Percentiles rank a stretch among this genome's conserved stretches.
These are phyloP conservation scores for Phellopilus nigrolimitatus DNA, from an alignment of 1,284 basidiomycete genomes.

Conservation along the genomic window DNA sequence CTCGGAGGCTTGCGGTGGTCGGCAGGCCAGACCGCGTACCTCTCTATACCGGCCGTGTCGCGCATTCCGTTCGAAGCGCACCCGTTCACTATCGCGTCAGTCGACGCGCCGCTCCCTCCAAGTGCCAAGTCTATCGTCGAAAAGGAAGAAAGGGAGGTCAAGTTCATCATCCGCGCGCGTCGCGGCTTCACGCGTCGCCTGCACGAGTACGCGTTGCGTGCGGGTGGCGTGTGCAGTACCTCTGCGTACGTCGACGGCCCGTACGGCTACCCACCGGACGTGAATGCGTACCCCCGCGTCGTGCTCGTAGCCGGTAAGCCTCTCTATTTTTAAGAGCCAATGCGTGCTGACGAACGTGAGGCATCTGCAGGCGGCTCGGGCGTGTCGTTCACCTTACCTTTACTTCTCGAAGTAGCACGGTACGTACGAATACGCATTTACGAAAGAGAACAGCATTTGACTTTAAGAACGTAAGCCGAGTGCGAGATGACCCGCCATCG, in stretches of 20 bases:
- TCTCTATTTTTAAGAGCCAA: too few relatives aligned
- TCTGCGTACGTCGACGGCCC: constrained; percentile 35
- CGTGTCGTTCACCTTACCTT: constrained; percentile 35
- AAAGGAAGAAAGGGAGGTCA: constrained; percentile 1
- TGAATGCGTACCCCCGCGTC: constrained; percentile 31
- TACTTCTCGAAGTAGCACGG: constrained; percentile 32
- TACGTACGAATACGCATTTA: constrained; percentile 24
- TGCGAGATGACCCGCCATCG: background rate
- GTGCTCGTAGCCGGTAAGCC: constrained; percentile 34
- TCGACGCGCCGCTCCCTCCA: constrained; percentile 26
- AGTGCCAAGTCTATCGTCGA: constrained; percentile 7
- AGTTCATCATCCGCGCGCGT: constrained; percentile 37
- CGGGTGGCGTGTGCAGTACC: constrained; percentile 21
- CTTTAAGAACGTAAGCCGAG: background rate
- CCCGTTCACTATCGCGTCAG: constrained; percentile 40
- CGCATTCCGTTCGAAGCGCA: constrained; percentile 37
- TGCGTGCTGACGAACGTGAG: background rate
- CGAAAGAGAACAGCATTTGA: too few relatives aligned
- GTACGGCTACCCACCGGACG: constrained; percentile 35
- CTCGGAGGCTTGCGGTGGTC: constrained; percentile 29
- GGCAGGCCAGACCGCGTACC: constrained; percentile 43
- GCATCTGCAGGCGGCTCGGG: constrained; percentile 32
- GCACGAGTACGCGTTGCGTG: constrained; percentile 23
- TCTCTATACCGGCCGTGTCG: constrained; percentile 35
- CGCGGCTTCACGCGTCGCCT: constrained; percentile 36